Conservation (phyloP, 441 rosid species). For the Pelargonium cotyledonis region DNA sequence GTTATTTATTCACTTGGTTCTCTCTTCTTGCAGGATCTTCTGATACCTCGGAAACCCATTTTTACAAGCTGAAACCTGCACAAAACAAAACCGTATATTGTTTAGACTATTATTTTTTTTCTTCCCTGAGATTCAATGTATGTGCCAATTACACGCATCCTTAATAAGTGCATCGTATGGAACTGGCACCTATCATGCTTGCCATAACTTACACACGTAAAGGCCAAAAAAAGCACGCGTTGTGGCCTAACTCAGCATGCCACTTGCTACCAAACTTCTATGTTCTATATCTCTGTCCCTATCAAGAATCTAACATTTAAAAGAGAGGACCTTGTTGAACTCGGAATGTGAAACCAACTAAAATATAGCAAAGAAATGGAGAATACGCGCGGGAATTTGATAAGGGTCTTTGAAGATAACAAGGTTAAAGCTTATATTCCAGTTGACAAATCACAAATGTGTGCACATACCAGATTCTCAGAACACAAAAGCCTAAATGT, state of each 20-base stretch:
- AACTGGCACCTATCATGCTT: not conserved
- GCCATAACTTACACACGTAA: not conserved
- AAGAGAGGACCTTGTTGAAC: too few relatives aligned
- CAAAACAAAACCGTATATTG: conserved; percentile 2
- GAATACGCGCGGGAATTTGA: too few relatives aligned
- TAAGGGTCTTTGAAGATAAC: not conserved
- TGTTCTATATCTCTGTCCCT: not conserved
- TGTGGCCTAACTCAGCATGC: not conserved
- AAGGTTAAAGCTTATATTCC: conserved; percentile 1
- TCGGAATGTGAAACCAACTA: too few relatives aligned
- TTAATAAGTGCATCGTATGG: not conserved
- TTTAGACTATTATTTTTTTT: too few relatives aligned
- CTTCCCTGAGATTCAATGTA: not conserved
- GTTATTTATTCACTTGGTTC: conserved; percentile 40
- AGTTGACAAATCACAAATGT: not conserved
- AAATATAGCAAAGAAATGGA: too few relatives aligned
- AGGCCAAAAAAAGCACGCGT: not conserved
- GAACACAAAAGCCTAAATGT: too few relatives aligned
- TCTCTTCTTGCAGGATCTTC: conserved; percentile 52
- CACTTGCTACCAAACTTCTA: not conserved
- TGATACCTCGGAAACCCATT: conserved; percentile 66
- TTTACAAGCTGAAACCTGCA: conserved; percentile 72
- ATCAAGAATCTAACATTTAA: not conserved
- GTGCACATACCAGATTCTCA: not conserved
- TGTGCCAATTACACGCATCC: not conserved